Evolutionary conservation across 2,329 filamentous ascomycete species (phyloP).

Genomic region (Penicillium sp.): DNA sequence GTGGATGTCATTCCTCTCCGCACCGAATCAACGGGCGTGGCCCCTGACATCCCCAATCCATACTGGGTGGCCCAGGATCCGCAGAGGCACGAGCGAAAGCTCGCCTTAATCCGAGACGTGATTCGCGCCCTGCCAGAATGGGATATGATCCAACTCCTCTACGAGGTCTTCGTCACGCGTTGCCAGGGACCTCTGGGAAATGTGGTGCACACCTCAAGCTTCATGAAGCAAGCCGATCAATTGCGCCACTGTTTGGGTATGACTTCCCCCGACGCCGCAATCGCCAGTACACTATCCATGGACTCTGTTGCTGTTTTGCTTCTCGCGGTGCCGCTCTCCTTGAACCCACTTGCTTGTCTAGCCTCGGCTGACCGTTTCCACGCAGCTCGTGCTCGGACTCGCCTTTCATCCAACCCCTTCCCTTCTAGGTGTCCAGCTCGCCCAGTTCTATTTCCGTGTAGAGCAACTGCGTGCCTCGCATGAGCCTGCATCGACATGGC

Average conservation of each 20-base stretch:
- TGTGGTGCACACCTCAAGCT: slow-evolving; percentile 10
- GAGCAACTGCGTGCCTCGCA: neutral
- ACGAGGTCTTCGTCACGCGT: slow-evolving; percentile 11
- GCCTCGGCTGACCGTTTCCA: neutral
- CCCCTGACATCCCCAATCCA: neutral
- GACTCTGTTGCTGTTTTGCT: neutral
- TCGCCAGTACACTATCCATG: neutral
- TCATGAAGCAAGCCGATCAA: slow-evolving; percentile 7
- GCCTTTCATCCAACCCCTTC: neutral
- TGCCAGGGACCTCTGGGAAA: slow-evolving; percentile 15
- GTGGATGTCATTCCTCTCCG: neutral
- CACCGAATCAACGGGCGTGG: neutral
- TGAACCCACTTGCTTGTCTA: neutral
- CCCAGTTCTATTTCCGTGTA: neutral
- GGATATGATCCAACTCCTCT: slow-evolving; percentile 5
- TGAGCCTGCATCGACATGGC: neutral
- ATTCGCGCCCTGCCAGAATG: slow-evolving; percentile 3
- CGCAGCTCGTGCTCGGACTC: neutral
- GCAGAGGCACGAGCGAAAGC: neutral
- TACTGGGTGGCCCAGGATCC: neutral
- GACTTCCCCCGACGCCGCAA: neutral
- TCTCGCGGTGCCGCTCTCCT: neutral
- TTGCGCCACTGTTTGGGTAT: neutral
- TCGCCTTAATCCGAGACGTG: neutral
- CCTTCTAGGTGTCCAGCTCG: neutral